Evolutionary conservation across 352 stramenopile genomes (phyloP).

Genomic region (Globisporangium nagaii): DNA sequence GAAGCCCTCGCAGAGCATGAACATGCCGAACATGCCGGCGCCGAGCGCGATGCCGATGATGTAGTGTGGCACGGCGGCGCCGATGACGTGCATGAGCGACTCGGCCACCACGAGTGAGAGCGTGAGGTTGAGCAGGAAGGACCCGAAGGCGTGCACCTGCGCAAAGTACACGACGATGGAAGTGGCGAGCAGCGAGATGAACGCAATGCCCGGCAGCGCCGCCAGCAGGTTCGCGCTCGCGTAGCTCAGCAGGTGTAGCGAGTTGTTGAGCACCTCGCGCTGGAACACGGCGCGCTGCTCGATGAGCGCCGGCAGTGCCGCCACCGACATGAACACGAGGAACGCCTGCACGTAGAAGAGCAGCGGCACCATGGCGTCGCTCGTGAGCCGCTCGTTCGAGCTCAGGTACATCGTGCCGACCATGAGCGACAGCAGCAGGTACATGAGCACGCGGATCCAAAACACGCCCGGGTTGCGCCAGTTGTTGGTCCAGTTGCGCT

Average conservation of each 20-base stretch:
- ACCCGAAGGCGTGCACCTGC: slow-evolving; percentile 46
- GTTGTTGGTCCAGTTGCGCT: slow-evolving; percentile 60
- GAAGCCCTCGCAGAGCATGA: slow-evolving; percentile 87
- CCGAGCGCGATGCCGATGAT: slow-evolving; percentile 84
- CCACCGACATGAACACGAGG: slow-evolving; percentile 89
- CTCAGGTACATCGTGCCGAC: slow-evolving; percentile 70
- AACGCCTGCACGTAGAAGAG: slow-evolving; percentile 90
- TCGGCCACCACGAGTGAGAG: slow-evolving; percentile 73
- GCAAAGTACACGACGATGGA: slow-evolving; percentile 47
- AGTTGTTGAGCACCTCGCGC: slow-evolving; percentile 73
- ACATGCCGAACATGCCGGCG: slow-evolving; percentile 80
- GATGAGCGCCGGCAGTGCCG: slow-evolving; percentile 77
- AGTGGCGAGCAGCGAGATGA: slow-evolving; percentile 57
- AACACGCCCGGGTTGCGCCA: slow-evolving; percentile 68
- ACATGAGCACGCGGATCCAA: slow-evolving; percentile 82
- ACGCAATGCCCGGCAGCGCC: slow-evolving; percentile 49
- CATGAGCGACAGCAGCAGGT: slow-evolving; percentile 72
- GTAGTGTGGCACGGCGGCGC: slow-evolving; percentile 76
- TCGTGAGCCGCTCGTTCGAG: slow-evolving; percentile 28
- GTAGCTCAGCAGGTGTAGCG: slow-evolving; percentile 72
- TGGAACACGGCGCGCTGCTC: slow-evolving; percentile 81
- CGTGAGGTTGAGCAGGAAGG: slow-evolving; percentile 71
- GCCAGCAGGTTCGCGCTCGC: slow-evolving; percentile 69
- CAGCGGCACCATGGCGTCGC: slow-evolving; percentile 43
- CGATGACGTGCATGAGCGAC: slow-evolving; percentile 77